phyloP scores from a whole-genome alignment of 306 rosid genomes.

The Argentina anserina region DNA sequence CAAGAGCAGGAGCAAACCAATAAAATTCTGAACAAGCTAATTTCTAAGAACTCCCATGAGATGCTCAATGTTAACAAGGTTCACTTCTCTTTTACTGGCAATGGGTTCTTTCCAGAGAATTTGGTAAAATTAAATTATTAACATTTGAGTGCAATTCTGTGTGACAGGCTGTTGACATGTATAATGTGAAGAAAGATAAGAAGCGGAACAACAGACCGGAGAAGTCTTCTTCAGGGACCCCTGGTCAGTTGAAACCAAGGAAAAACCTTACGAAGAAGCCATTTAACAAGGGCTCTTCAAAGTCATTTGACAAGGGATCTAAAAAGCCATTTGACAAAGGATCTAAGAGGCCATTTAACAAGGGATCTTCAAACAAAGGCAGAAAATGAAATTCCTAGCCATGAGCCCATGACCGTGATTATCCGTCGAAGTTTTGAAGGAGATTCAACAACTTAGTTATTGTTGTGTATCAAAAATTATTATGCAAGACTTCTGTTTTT shows the following conservation, averaged over 20 bases:
- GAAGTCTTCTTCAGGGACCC: constrained; percentile 39
- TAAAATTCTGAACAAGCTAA: constrained; percentile 74
- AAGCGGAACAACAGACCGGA: constrained; percentile 36
- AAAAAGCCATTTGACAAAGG: constrained; percentile 51
- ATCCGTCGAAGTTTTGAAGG: constrained; percentile 24
- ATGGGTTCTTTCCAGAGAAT: neutral
- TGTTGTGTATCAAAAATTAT: neutral
- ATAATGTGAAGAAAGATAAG: constrained; percentile 74
- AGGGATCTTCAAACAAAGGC: constrained; percentile 50
- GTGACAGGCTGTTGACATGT: constrained; percentile 66
- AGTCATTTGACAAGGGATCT: constrained; percentile 45
- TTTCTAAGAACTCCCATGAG: constrained; percentile 78
- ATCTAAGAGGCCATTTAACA: constrained; percentile 40
- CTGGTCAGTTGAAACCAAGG: constrained; percentile 67
- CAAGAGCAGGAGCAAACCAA: constrained; percentile 78
- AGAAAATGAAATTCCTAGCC: constrained; percentile 41
- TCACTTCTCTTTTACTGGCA: neutral
- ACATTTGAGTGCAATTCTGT: neutral
- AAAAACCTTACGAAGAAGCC: constrained; percentile 43
- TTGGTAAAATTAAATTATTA: neutral
- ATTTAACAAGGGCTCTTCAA: constrained; percentile 46
- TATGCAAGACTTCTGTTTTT: neutral
- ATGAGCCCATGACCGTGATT: constrained; percentile 17
- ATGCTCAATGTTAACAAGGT: constrained; percentile 83
- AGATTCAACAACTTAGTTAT: constrained; percentile 4